Evolutionary conservation across 768 basidiomycete species (phyloP).

Genomic region (Boletus speciosus): DNA sequence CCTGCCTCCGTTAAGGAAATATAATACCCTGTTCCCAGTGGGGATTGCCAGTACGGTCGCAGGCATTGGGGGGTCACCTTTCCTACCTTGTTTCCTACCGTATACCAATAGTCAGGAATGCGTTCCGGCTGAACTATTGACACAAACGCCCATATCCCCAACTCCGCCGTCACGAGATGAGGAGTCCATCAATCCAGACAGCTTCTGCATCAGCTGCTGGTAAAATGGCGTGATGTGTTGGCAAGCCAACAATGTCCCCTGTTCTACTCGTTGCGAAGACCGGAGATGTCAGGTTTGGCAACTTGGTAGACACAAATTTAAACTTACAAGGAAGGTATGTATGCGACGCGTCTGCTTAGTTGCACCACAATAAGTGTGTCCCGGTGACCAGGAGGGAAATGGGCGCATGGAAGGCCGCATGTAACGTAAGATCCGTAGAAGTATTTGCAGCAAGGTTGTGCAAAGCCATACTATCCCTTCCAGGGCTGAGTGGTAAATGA

Average conservation of each 20-base stretch:
- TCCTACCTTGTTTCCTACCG: constrained; percentile 44
- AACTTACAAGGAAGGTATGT: constrained; percentile 21
- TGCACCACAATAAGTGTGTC: constrained; percentile 37
- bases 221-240: constrained; percentile 10
- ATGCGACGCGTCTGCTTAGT: constrained; percentile 27
- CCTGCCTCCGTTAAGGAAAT: constrained; percentile 62
- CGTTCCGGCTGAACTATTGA: constrained; percentile 40
- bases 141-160: constrained; percentile 24
- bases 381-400: constrained; percentile 44
- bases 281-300: neutral
- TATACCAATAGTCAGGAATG: constrained; percentile 56
- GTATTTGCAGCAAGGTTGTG: constrained; percentile 42
- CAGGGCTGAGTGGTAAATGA: constrained; percentile 38
- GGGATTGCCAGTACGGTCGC: constrained; percentile 28
- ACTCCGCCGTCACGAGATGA: constrained; percentile 30
- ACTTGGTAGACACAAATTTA: neutral
- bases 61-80: constrained; percentile 34
- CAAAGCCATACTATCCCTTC: constrained; percentile 42
- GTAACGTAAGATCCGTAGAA: constrained; percentile 44
- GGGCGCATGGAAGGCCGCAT: constrained; percentile 38
- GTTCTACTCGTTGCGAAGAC: constrained; percentile 3
- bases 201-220: constrained; percentile 12
- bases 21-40: constrained; percentile 56
- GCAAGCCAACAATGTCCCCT: constrained; percentile 1
- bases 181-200: constrained; percentile 35